phyloP scores from a whole-genome alignment of 164 flowering plant species.

The Stephania japonica region DNA sequence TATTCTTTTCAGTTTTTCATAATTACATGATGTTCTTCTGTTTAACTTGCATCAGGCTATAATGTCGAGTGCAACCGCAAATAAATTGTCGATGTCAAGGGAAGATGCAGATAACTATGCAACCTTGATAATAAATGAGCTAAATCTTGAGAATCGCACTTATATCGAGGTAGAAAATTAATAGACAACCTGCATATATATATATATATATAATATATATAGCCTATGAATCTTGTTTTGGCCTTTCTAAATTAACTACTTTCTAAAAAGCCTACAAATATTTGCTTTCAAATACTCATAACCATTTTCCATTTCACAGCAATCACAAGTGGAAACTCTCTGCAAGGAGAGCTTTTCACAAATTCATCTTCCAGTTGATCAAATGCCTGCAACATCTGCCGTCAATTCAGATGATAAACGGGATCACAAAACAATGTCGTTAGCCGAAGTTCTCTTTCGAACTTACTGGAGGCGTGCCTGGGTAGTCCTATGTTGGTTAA shows the following conservation, averaged over 20 bases:
- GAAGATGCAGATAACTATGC: constrained; percentile 40
- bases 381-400: neutral
- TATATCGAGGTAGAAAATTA: constrained; percentile 31
- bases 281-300: neutral
- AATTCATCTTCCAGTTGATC: constrained; percentile 2
- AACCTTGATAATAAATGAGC: constrained; percentile 35
- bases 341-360: constrained; percentile 21
- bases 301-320: constrained; percentile 12
- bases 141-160: constrained; percentile 31
- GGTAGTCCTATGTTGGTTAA: constrained; percentile 33
- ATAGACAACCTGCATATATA: neutral
- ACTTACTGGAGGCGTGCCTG: constrained; percentile 41
- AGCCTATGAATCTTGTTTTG: neutral
- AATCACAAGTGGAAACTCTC: constrained; percentile 28
- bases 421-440: constrained; percentile 13
- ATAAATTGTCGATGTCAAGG: constrained; percentile 30
- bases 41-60: constrained; percentile 24
- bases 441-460: constrained; percentile 27
- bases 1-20: neutral
- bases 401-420: neutral
- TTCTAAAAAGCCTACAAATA: neutral
- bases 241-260: neutral
- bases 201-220: neutral
- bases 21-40: neutral
- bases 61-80: constrained; percentile 32